phyloP scores from a whole-genome alignment of 805 yeast species.

The Candida sphagnicola region DNA sequence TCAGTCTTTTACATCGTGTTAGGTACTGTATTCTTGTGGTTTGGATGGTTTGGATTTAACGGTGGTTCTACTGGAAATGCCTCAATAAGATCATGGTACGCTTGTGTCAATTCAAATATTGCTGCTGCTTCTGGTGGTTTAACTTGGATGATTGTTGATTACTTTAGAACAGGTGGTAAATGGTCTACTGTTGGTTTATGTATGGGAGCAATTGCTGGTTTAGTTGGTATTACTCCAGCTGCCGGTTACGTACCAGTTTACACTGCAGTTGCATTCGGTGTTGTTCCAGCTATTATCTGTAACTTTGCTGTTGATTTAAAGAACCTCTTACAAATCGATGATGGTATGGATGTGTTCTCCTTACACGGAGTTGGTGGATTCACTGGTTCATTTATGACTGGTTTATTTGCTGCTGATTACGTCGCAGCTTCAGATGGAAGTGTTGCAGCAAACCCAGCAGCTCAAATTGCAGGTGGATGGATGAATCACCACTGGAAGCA shows the following conservation, averaged over 20 bases:
- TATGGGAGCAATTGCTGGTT: conserved; percentile 89
- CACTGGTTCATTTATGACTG: conserved; percentile 79
- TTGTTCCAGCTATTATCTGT: conserved; percentile 70
- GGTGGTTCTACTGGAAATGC: conserved; percentile 98
- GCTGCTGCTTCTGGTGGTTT: conserved; percentile 94
- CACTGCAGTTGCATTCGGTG: conserved; percentile 82
- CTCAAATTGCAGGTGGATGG: conserved; percentile 76
- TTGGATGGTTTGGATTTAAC: conserved; percentile 99
- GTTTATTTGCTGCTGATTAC: conserved; percentile 89
- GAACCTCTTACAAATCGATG: conserved; percentile 71
- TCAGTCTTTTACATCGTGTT: conserved; percentile 85
- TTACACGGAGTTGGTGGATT: conserved; percentile 94
- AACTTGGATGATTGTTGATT: conserved; percentile 92
- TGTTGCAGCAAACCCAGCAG: conserved; percentile 26
- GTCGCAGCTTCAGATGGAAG: conserved; percentile 80
- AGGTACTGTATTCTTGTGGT: conserved; percentile 94
- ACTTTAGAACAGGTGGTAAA: conserved; percentile 77
- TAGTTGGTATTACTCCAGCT: conserved; percentile 94
- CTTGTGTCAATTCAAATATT: conserved; percentile 85
- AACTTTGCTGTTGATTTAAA: conserved; percentile 85
- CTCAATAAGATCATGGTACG: conserved; percentile 90
- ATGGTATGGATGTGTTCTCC: conserved; percentile 92
- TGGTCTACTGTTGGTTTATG: conserved; percentile 95
- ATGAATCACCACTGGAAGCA: conserved; percentile 77
- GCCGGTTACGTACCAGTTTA: conserved; percentile 95